A percentile compares a stretch with the other conserved stretches of the same genome.
Evolutionary conservation across 441 rosid species (phyloP).

Genomic region (Pelargonium citronellum): DNA sequence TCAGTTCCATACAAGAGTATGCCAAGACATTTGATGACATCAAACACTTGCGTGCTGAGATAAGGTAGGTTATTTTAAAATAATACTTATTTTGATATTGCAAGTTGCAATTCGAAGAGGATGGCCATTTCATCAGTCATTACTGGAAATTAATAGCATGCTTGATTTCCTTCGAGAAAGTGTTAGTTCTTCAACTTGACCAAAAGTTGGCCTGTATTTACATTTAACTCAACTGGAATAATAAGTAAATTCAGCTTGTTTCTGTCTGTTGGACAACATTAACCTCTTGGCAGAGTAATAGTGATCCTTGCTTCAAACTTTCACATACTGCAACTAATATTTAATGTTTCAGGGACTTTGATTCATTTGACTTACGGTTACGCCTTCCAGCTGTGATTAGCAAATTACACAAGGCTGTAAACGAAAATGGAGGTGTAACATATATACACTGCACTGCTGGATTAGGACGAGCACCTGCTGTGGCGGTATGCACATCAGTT

Average conservation of each 20-base stretch:
- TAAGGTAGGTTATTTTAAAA: slow-evolving; percentile 46
- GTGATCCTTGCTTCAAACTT: slow-evolving; percentile 9
- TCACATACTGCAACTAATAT: slow-evolving; percentile 18
- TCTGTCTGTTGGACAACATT: not conserved
- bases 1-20: slow-evolving; percentile 64
- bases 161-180: not conserved
- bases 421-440: slow-evolving; percentile 74
- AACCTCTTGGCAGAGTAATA: not conserved
- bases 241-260: not conserved
- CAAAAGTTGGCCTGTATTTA: not conserved
- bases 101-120: slow-evolving; percentile 4
- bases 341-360: slow-evolving; percentile 74
- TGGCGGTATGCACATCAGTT: slow-evolving; percentile 51
- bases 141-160: not conserved
- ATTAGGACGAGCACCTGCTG: slow-evolving; percentile 94
- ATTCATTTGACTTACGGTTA: slow-evolving; percentile 81
- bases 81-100: slow-evolving; percentile 8
- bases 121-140: slow-evolving; percentile 8
- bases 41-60: slow-evolving; percentile 76
- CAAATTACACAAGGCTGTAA: slow-evolving; percentile 56
- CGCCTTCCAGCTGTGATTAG: slow-evolving; percentile 86
- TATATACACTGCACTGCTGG: slow-evolving; percentile 98
- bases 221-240: not conserved
- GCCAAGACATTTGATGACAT: slow-evolving; percentile 48
- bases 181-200: slow-evolving; percentile 2